A percentile compares a stretch with the other conserved stretches of the same genome.
Evolutionary conservation across 305 asterid genomes (phyloP).

Genomic region (Coffea humblotiana): DNA sequence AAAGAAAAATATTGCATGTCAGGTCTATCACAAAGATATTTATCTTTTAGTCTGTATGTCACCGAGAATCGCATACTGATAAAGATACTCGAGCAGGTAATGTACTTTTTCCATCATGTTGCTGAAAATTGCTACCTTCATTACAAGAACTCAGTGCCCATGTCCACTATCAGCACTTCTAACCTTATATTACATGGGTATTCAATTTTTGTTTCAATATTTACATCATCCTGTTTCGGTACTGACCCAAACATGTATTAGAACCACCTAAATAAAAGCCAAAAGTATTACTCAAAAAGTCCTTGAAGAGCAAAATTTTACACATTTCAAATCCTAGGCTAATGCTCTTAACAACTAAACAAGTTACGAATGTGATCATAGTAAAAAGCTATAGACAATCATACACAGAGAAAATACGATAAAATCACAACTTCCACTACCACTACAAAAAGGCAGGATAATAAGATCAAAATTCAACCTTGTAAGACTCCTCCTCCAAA

Average conservation of each 20-base stretch:
- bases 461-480: conserved; percentile 44
- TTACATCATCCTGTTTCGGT: background rate
- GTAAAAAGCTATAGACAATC: too few relatives aligned
- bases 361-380: background rate
- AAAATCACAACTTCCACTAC: background rate
- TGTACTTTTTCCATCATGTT: background rate
- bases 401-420: background rate
- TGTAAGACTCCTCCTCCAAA: conserved; percentile 85
- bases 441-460: background rate
- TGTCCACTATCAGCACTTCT: background rate
- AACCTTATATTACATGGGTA: background rate
- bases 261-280: background rate
- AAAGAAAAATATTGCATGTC: background rate
- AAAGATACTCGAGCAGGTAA: background rate
- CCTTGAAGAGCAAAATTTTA: background rate
- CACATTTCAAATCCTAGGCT: background rate
- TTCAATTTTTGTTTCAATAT: background rate
- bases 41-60: background rate
- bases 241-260: background rate
- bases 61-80: background rate
- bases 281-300: background rate
- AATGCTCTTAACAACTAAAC: background rate
- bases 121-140: background rate
- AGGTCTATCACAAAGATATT: too few relatives aligned
- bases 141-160: background rate